Conservation (phyloP, 1,139 yeast genomes). For the Waltiozyma sp. region DNA sequence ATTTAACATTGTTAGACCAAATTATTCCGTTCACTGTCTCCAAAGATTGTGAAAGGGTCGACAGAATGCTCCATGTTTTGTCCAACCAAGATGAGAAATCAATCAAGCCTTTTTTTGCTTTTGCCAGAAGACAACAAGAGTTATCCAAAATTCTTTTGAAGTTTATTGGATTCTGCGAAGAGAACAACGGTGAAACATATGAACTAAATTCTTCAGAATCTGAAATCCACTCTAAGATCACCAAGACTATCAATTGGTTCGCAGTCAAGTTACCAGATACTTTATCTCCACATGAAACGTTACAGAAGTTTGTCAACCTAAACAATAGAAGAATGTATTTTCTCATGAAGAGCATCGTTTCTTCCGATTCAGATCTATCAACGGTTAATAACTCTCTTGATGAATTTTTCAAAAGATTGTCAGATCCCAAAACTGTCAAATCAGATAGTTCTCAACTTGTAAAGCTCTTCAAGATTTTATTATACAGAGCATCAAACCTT, state of each 20-base stretch:
- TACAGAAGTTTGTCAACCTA: conserved; percentile 40
- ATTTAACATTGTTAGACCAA: conserved; percentile 46
- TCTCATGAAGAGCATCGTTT: conserved; percentile 42
- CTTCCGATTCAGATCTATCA: conserved; percentile 49
- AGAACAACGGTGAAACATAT: conserved; percentile 22
- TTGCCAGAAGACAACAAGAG: conserved; percentile 58
- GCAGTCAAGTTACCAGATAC: conserved; percentile 45
- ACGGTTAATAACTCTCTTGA: conserved; percentile 50
- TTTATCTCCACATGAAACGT: conserved; percentile 33
- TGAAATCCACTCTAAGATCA: conserved; percentile 27
- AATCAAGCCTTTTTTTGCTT: conserved; percentile 54
- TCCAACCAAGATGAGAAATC: conserved; percentile 45
- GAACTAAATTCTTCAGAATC: conserved; percentile 8
- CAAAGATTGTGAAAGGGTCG: conserved; percentile 38
- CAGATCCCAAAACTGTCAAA: conserved; percentile 39
- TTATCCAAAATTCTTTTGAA: conserved; percentile 28
- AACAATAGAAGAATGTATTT: conserved; percentile 49
- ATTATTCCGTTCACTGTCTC: conserved; percentile 42
- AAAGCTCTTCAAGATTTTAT: conserved; percentile 28
- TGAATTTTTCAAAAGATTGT: conserved; percentile 45
- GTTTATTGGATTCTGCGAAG: conserved; percentile 28
- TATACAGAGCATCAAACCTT: conserved; percentile 52
- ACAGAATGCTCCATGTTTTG: conserved; percentile 40
- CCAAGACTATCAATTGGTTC: conserved; percentile 57
- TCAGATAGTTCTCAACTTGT: not conserved